Conservation (phyloP, 1,139 yeast species). For the Candida frijolesensis region DNA sequence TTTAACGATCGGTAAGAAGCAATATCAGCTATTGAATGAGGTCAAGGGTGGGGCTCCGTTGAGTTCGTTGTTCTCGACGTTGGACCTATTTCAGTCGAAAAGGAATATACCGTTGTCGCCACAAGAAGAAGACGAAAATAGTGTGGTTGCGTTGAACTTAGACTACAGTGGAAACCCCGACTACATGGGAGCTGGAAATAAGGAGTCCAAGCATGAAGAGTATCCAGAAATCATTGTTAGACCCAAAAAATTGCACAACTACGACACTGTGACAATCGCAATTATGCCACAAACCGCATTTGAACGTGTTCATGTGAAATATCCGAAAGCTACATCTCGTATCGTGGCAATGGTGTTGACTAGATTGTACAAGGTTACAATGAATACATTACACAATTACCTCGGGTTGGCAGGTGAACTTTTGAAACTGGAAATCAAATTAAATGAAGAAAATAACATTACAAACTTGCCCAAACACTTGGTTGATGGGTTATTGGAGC, state of each 20-base stretch:
- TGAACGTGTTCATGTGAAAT: slow-evolving; percentile 66
- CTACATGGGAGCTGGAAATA: not conserved
- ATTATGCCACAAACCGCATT: slow-evolving; percentile 89
- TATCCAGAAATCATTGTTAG: slow-evolving; percentile 17
- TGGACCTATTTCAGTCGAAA: slow-evolving; percentile 54
- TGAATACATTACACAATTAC: slow-evolving; percentile 86
- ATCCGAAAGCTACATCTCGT: slow-evolving; percentile 90
- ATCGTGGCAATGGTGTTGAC: slow-evolving; percentile 91
- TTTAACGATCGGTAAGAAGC: slow-evolving; percentile 47
- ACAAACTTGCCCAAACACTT: slow-evolving; percentile 60
- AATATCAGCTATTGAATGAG: slow-evolving; percentile 76
- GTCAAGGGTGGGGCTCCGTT: slow-evolving; percentile 86
- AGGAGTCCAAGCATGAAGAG: slow-evolving; percentile 2
- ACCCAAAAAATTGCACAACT: slow-evolving; percentile 12
- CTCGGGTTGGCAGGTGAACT: slow-evolving; percentile 84
- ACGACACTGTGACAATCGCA: slow-evolving; percentile 61
- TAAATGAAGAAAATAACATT: slow-evolving; percentile 52
- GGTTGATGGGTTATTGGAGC: slow-evolving; percentile 57
- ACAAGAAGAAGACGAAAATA: slow-evolving; percentile 8
- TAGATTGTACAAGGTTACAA: slow-evolving; percentile 84
- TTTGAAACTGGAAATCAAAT: slow-evolving; percentile 68
- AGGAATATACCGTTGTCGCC: slow-evolving; percentile 10
- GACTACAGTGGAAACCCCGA: slow-evolving; percentile 9
- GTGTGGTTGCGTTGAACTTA: slow-evolving; percentile 12
- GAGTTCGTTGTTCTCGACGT: slow-evolving; percentile 77